Evolutionary conservation across 1,284 basidiomycete species (phyloP), one percentile per base, ranked within the genome.

Genomic region (Ustilago esculenta): DNA sequence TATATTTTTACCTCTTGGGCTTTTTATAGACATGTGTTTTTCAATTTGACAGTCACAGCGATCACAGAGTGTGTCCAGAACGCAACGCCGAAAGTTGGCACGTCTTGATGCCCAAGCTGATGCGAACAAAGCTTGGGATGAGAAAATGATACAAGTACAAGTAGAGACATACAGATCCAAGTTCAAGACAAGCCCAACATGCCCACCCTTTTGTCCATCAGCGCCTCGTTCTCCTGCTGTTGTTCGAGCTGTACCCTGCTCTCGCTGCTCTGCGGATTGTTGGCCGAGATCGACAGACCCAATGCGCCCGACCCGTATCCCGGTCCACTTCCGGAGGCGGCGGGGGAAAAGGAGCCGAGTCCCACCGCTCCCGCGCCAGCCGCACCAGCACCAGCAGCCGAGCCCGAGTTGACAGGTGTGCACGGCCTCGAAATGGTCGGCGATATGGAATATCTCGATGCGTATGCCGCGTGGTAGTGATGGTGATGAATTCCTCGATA

Each of bases 231-330:
- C 29, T 63, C 54, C 45, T 68, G 48, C 40, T 61, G 57, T 40
- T 56, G 44, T 37, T 67, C 57, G 15, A 55, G 17, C 44, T 56
- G 52, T 12, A 56, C 43, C 17, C 60, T 30, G 20, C 48, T 48
- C 32, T 55, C 49, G 34, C 53, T 8, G 12, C 48, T 61, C 36
- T 55, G 53, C 36, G 49, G 34, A 6, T 52, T 52, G 47, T 69
- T 69, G 3, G 66, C 66, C n/a, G 54, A 58, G 11, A 74, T 57
- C 12, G 41, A 48, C 33, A 74, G 37, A 0, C 72, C 72, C 32
- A 74, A 30, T 14, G 72, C 72, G 5, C 68, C 72, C 21, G 60
- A 65, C 14, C 72, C 65, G 51, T 74, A 74, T 0, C 72, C 72
- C 0, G 72, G 72, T 1, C 72, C 72, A 7, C 59, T 65, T 2